phyloP scores from a whole-genome alignment of 75 land plant species.

The Chamaecyparis obtusa region DNA sequence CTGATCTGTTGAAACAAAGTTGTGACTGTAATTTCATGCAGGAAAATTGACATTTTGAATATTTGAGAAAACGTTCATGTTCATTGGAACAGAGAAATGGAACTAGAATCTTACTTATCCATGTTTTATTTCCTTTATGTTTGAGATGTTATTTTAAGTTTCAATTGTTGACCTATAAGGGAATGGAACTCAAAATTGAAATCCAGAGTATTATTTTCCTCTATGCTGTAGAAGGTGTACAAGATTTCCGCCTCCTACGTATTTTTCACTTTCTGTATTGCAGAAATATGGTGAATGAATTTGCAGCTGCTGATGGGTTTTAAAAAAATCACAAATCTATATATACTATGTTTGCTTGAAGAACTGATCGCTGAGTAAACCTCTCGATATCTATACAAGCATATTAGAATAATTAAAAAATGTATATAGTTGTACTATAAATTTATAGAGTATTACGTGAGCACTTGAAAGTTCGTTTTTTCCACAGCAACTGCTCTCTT shows the following conservation, averaged over 20 bases:
- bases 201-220: neutral
- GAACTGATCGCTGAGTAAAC: neutral
- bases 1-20: neutral
- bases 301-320: neutral
- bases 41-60: neutral
- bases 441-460: no score
- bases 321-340: neutral
- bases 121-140: conserved; percentile 4
- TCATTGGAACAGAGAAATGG: neutral
- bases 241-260: neutral
- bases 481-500: neutral
- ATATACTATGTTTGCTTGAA: no score
- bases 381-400: neutral
- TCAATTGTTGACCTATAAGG: neutral
- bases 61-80: neutral
- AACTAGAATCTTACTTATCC: neutral
- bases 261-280: no score
- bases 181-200: neutral
- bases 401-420: neutral
- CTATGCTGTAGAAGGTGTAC: neutral
- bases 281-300: neutral
- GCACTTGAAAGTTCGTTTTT: neutral
- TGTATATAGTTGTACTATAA: no score
- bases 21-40: neutral
- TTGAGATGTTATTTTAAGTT: neutral